Evolutionary conservation across 2,329 filamentous ascomycete genomes (phyloP).

Genomic region (Stachybotrys chartarum): DNA sequence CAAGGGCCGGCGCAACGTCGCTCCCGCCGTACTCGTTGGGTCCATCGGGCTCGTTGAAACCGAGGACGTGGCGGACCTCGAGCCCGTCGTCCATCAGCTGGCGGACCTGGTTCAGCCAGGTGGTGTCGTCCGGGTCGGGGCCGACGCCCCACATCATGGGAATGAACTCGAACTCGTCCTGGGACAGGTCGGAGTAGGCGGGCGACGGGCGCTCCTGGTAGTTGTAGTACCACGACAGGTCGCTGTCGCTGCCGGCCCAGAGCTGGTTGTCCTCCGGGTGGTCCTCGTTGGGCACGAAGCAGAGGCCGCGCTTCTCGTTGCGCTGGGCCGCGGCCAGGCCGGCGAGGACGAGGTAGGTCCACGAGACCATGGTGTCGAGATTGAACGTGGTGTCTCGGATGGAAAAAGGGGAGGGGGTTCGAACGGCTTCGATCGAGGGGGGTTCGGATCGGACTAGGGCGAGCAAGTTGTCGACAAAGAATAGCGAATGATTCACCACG

Average conservation of each 20-base stretch:
- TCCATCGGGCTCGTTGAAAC: constrained; percentile 75
- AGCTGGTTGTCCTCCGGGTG: constrained; percentile 55
- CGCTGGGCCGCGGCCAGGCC: constrained; percentile 16
- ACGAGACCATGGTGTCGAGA: neutral
- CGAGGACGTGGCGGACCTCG: constrained; percentile 62
- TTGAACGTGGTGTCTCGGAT: neutral
- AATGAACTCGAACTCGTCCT: constrained; percentile 62
- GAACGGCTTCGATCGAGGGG: neutral
- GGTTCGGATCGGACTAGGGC: neutral
- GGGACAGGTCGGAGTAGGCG: constrained; percentile 37
- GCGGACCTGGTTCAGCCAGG: constrained; percentile 55
- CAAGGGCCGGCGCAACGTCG: constrained; percentile 48
- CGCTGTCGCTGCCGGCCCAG: constrained; percentile 50
- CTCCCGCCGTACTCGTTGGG: constrained; percentile 50
- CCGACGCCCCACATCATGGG: constrained; percentile 72
- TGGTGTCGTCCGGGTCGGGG: constrained; percentile 38
- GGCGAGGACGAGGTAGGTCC: constrained; percentile 11
- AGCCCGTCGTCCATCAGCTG: constrained; percentile 39
- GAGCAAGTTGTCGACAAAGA: neutral
- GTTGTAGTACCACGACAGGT: constrained; percentile 82
- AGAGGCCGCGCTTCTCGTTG: constrained; percentile 62
- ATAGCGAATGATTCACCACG: neutral
- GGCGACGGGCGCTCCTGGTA: constrained; percentile 53
- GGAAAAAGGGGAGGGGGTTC: neutral
- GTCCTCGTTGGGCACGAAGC: constrained; percentile 52